Base-by-base conservation (phyloP, 2,329 filamentous ascomycete genomes). In the Periconia sp. region DNA sequence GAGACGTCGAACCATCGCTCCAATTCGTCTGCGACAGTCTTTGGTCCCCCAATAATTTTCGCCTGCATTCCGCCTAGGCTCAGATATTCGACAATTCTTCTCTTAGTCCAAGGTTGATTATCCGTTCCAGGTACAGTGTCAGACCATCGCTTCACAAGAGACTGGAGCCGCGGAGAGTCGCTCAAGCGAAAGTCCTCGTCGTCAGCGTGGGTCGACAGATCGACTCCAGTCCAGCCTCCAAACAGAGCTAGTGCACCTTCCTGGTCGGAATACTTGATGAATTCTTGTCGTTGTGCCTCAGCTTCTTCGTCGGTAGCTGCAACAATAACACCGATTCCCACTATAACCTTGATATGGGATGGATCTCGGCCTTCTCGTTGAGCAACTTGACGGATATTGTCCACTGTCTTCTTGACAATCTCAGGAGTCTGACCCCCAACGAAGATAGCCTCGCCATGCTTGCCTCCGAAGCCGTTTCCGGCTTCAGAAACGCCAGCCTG, bases 401-500 rank as follows among this genome's bases (percentile, higher is more conserved):
- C 75, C 7, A 88, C 78, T 19, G 75, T 81, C 57, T 78, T 80
- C 3, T 77, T 76, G 18, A 84, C 79, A 0, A 82, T 79, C 1
- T 74, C 71, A n/a, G 43, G 49, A 3, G 32, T 47, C 5, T 47
- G 36, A 11, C 82, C 82, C 0, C 79, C 83, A 1, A 86, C 78
- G 54, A 88, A 88, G 40, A 88, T 83, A 3, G 78, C 84, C 56
- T 88, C 85, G 1, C 84, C 85, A 60, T 88, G 83, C 52, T 84
- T 80, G 0, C 83, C 82, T 0, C 82, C 84, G 55, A 88, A 88
- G 0, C 70, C 68, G 60, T 83, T 85, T 4, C 84, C 85, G 0
- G 83, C 77, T 31, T 76, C 78, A 0, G 80, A 84, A 0, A 84
- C 85, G 0, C 85, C 85, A 0, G 85, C 85, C 62, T 88, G 85